Percentiles rank a stretch among this genome's conserved stretches.
Conservation (phyloP, 2,329 filamentous ascomycete genomes). For the Dothideomycetidae sp. region DNA sequence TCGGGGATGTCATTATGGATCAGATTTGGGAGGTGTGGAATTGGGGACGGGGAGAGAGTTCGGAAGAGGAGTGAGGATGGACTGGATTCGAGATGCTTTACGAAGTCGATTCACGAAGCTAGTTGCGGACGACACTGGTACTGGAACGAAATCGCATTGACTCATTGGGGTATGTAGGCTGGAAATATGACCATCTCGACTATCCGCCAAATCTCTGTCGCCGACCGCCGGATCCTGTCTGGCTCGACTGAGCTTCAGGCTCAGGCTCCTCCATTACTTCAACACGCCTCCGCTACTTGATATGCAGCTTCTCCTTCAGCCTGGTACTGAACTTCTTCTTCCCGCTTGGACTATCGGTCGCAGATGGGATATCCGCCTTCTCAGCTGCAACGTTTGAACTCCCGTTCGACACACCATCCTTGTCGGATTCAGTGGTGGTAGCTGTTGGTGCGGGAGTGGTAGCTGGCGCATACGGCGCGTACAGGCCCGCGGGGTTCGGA, state of each 20-base stretch:
- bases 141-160: background rate
- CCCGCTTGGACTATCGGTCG: slow-evolving; percentile 7
- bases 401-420: background rate
- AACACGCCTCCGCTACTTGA: slow-evolving; percentile 7
- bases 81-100: no score
- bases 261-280: no score
- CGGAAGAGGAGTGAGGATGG: background rate
- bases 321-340: slow-evolving; percentile 9
- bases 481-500: no score
- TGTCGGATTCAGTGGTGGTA: background rate
- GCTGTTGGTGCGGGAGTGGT: background rate
- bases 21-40: slow-evolving; percentile 20
- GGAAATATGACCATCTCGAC: background rate
- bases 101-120: no score
- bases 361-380: background rate
- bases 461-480: no score
- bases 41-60: slow-evolving; percentile 14
- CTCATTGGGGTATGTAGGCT: background rate
- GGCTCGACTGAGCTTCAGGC: no score
- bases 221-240: no score
- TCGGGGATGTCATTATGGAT: slow-evolving; percentile 26
- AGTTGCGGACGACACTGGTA: background rate
- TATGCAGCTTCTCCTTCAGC: slow-evolving; percentile 9
- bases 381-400: background rate
- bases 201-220: background rate